Base-by-base conservation (phyloP, 768 basidiomycete genomes). In the Astraeus odoratus region DNA sequence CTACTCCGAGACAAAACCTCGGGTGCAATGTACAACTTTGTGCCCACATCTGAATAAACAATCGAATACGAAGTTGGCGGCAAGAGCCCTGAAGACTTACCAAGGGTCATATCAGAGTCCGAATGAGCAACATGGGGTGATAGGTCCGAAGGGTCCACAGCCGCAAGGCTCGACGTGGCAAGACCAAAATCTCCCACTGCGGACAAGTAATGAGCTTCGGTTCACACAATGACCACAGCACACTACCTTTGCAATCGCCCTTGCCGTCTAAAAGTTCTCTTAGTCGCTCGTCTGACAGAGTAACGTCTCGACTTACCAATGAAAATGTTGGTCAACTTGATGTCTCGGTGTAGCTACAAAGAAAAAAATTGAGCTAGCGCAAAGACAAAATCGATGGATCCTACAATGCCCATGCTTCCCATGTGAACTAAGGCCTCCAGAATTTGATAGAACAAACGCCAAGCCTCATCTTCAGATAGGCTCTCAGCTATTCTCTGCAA, bases 291-390 rank as follows among this genome's bases (percentile, higher is more conserved):
- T 19, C 5, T 33, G 22, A 2, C 10, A 39, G 25, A 44, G 23
- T 10, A 12, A 13, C n/a, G 5, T 61, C 75, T n/a, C 24, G 10
- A 9, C 39, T 24, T 53, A 89, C 90, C 89, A 40, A 95, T 90
- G 64, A 97, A 91, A 51, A 97, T 92, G 56, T 97, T 97, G 0
- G 86, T 87, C 12, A 91, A 68, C 60, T 97, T 97, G 60, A 97
- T 87, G 60, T 96, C 93, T 41, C 87, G 72, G 64, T 90, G 86
- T 43, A 90, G 64, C 78, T 80, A 42, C 27, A 15, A 19, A 5
- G 19, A 27, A 42, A 40, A 35, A 15, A 36, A 51, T 45, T 23
- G 33, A 10, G 13, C 16, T 15, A 19, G 45, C 34, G 23, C n/a
- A 12, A 4, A 8, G 44, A 40, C 39, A 7, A 23, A 45, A 42